Base-by-base conservation (phyloP, 306 rosid genomes). In the Malus asiatica region DNA sequence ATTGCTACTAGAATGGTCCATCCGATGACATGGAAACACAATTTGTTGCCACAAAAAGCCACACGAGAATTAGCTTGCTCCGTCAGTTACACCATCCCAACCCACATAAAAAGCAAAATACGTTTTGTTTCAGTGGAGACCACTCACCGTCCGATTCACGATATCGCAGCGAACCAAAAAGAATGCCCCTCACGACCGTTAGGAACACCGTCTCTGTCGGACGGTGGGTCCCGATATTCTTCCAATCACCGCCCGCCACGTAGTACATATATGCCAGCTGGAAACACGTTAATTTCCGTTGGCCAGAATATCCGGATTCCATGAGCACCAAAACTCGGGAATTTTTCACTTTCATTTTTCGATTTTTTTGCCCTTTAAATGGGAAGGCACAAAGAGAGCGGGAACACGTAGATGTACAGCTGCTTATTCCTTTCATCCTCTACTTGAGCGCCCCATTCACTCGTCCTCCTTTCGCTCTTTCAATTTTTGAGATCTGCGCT, bases 391-490 rank as follows among this genome's bases (percentile, higher is more conserved):
- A 71, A 81, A 53, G 81, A 62, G 30, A 84, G 88, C 87, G 86
- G 91, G 91, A 84, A 89, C 75, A 79, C 87, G 86, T 76, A 89
- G 73, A 78, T 86, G 83, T 73, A 74, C 83, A 73, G 78, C 75
- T 46, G 52, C 53, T n/a, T 20, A 38, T 70, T 58, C 33, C 59
- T 70, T 74, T 78, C 76, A 82, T 80, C 86, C 83, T 81, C 88
- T 80, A 75, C 87, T 72, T 86, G 83, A 83, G 80, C 83, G 38
- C 75, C 60, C 62, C 44, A 51, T 57, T 69, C 59, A 2, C 66
- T 30, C 53, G 53, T 33, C 76, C 27, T 67, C 48, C 58, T 23
- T 7, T 8, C 30, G 3, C 6, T 4, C 51, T 25, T 7, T 23
- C 11, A 32, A 25, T 29, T 63, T 52, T 86, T 65, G 84, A 88